Conservation (phyloP, 306 rosid species). For the Castanopsis chinensis region DNA sequence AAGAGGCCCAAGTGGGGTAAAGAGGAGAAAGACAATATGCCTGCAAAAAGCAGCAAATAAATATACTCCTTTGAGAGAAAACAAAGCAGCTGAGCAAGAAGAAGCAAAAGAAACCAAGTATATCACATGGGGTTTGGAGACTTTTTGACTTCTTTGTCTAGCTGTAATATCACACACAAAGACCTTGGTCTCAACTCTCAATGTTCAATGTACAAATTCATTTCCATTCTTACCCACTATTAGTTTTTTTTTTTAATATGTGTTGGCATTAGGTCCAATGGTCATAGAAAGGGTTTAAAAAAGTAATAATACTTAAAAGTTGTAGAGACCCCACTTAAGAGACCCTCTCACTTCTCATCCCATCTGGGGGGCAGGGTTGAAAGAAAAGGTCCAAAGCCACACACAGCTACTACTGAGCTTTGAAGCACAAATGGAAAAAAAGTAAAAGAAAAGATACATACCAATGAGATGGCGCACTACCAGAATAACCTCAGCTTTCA, state of each 20-base stretch:
- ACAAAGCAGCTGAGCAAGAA: conserved; percentile 17
- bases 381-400: background rate
- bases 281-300: conserved; percentile 27
- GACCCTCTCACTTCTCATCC: background rate
- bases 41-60: conserved; percentile 30
- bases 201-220: background rate
- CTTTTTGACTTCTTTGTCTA: conserved; percentile 27
- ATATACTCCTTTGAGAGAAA: background rate
- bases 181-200: conserved; percentile 2
- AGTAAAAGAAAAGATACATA: background rate
- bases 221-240: conserved; percentile 6
- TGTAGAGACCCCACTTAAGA: conserved; percentile 2
- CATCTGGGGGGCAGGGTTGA: background rate
- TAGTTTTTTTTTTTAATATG: conserved; percentile 44
- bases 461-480: background rate
- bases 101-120: conserved; percentile 23
- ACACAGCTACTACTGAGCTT: background rate
- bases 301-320: conserved; percentile 3
- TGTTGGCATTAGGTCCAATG: conserved; percentile 2
- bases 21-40: conserved; percentile 14
- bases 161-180: conserved; percentile 32
- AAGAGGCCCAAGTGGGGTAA: background rate
- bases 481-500: background rate
- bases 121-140: conserved; percentile 31
- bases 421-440: background rate